A percentile compares a stretch with the other conserved stretches of the same genome.
Conservation (phyloP, 2,329 filamentous ascomycete genomes). For the Xylaria digitata region DNA sequence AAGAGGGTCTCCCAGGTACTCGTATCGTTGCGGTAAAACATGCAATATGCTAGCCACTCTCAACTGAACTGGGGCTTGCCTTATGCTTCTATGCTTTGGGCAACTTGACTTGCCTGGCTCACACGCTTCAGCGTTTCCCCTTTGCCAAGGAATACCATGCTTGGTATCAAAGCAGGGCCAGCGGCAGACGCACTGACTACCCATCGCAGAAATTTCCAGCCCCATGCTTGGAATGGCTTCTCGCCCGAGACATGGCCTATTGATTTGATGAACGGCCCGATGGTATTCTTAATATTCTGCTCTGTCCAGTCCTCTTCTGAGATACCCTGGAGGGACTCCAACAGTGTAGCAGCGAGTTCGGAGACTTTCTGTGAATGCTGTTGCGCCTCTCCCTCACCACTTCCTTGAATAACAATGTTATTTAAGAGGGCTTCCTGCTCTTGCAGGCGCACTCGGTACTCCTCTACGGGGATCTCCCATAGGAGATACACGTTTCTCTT, state of each 20-base stretch:
- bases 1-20: background rate
- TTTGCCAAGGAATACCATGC: conserved; percentile 46
- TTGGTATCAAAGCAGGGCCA: conserved; percentile 43
- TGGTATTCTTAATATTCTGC: conserved; percentile 32
- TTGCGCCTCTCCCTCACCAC: conserved; percentile 13
- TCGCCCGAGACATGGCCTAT: conserved; percentile 32
- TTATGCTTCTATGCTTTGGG: conserved; percentile 25
- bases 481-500: conserved; percentile 44
- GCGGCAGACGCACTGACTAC: conserved; percentile 41
- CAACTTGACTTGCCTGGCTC: conserved; percentile 39
- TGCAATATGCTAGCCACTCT: background rate
- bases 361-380: conserved; percentile 27
- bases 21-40: background rate
- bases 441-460: conserved; percentile 32
- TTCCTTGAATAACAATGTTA: conserved; percentile 25
- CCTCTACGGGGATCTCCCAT: conserved; percentile 41
- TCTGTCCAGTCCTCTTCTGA: conserved; percentile 39
- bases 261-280: conserved; percentile 41
- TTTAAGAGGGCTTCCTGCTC: conserved; percentile 8
- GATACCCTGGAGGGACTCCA: conserved; percentile 36
- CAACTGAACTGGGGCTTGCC: background rate
- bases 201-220: conserved; percentile 49
- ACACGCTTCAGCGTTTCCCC: conserved; percentile 44
- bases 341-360: conserved; percentile 36
- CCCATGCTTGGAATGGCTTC: conserved; percentile 38